phyloP scores from a whole-genome alignment of 805 yeast genomes.

The Yarrowia osloensis region DNA sequence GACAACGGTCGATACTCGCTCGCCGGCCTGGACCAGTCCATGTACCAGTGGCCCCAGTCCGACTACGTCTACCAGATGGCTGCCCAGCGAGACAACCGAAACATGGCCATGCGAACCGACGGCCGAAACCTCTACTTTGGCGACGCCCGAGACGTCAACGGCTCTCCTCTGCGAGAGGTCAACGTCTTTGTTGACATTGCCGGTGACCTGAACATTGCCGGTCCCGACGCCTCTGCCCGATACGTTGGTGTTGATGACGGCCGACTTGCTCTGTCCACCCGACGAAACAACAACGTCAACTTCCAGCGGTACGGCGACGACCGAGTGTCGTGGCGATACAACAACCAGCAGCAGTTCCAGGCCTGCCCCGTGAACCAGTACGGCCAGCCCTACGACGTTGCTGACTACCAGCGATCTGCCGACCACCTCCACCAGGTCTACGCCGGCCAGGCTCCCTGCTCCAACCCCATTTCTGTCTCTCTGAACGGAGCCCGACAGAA shows the following conservation, averaged over 20 bases:
- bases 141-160: constrained; percentile 9
- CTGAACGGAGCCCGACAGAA: constrained; percentile 18
- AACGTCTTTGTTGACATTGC: not conserved
- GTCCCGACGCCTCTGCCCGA: constrained; percentile 17
- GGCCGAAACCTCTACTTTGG: constrained; percentile 26
- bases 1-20: constrained; percentile 14
- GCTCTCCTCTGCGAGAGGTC: constrained; percentile 11
- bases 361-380: constrained; percentile 24
- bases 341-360: constrained; percentile 20
- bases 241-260: constrained; percentile 21
- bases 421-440: constrained; percentile 20
- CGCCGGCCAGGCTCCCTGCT: not conserved
- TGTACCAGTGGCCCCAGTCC: constrained; percentile 28
- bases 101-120: constrained; percentile 20
- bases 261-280: constrained; percentile 12
- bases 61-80: constrained; percentile 26
- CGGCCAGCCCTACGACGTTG: constrained; percentile 4
- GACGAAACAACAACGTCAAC: constrained; percentile 14
- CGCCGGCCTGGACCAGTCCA: constrained; percentile 2
- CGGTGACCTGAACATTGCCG: constrained; percentile 15
- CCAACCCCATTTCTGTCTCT: constrained; percentile 1
- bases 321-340: constrained; percentile 17
- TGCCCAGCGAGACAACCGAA: constrained; percentile 12
- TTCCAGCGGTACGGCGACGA: constrained; percentile 15
- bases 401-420: not conserved